Evolutionary conservation across 352 stramenopile species (phyloP).

Genomic region (Proteromonas lacertae): DNA sequence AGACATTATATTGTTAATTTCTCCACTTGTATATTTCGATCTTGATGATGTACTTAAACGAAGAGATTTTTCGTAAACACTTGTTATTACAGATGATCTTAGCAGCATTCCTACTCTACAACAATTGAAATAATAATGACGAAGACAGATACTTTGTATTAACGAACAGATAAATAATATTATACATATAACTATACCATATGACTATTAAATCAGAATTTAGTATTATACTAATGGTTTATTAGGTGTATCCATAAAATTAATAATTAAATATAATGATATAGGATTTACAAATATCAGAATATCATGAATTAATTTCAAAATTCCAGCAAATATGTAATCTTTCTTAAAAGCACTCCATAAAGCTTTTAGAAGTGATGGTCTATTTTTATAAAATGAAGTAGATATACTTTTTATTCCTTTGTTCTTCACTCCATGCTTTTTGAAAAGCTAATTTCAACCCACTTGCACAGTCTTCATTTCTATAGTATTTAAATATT

Average conservation of each 20-base stretch:
- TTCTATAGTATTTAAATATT: no score
- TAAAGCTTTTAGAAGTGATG: slow-evolving; percentile 12
- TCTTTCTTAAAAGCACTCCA: slow-evolving; percentile 32
- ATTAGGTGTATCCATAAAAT: slow-evolving; percentile 22
- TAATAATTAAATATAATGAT: slow-evolving; percentile 29
- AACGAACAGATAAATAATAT: no score
- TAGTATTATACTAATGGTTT: no score
- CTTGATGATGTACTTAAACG: slow-evolving; percentile 1
- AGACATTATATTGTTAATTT: slow-evolving; percentile 86
- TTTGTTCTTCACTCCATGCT: background rate
- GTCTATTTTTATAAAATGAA: background rate
- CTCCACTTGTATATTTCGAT: slow-evolving; percentile 20
- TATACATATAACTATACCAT: no score
- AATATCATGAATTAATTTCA: slow-evolving; percentile 58
- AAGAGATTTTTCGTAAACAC: slow-evolving; percentile 15
- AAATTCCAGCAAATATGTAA: slow-evolving; percentile 38
- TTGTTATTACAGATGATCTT: slow-evolving; percentile 20
- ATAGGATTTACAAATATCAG: slow-evolving; percentile 48
- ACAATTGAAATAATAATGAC: no score
- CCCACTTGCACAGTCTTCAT: background rate
- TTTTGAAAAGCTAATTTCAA: background rate
- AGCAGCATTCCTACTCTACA: slow-evolving; percentile 19
- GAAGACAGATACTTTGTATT: no score
- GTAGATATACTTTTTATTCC: no score
- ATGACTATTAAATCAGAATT: no score